Evolutionary conservation across 2,329 filamentous ascomycete genomes (phyloP).

Genomic region (Cadophora sp.): DNA sequence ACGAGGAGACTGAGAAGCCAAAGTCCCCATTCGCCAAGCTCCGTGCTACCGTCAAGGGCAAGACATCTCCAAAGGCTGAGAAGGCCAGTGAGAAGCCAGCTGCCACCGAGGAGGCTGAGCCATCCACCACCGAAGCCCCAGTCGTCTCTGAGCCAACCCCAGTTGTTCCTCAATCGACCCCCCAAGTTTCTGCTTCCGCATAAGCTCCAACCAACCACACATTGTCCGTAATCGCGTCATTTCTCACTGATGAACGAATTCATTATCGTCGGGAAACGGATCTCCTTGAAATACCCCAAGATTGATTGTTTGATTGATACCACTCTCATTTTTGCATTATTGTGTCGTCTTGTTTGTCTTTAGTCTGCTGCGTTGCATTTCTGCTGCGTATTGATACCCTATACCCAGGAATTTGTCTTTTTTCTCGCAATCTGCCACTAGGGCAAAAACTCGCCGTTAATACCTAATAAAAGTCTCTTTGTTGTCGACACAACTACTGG

Average conservation of each 20-base stretch:
- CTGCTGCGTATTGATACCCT: slow-evolving; percentile 49
- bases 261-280: slow-evolving; percentile 45
- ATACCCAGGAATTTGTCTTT: slow-evolving; percentile 48
- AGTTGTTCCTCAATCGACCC: slow-evolving; percentile 34
- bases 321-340: slow-evolving; percentile 48
- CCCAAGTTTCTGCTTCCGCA: slow-evolving; percentile 45
- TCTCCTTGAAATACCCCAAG: slow-evolving; percentile 48
- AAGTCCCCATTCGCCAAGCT: slow-evolving; percentile 47
- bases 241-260: slow-evolving; percentile 37
- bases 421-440: slow-evolving; percentile 46
- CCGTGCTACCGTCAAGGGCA: slow-evolving; percentile 46
- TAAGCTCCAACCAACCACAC: slow-evolving; percentile 33
- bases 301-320: slow-evolving; percentile 47
- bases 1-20: slow-evolving; percentile 53
- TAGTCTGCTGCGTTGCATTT: slow-evolving; percentile 42
- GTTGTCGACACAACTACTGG: slow-evolving; percentile 27
- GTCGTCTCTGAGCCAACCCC: slow-evolving; percentile 31
- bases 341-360: slow-evolving; percentile 36
- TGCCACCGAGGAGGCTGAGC: slow-evolving; percentile 44
- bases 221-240: slow-evolving; percentile 24
- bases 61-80: slow-evolving; percentile 50
- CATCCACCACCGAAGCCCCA: slow-evolving; percentile 37
- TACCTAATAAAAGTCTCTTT: slow-evolving; percentile 47
- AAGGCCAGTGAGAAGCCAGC: slow-evolving; percentile 55
- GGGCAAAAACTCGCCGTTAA: slow-evolving; percentile 45